These are phyloP conservation scores for Cercospora sesami DNA, from an alignment of 2,329 filamentous ascomycete species.

Conservation along the genomic window DNA sequence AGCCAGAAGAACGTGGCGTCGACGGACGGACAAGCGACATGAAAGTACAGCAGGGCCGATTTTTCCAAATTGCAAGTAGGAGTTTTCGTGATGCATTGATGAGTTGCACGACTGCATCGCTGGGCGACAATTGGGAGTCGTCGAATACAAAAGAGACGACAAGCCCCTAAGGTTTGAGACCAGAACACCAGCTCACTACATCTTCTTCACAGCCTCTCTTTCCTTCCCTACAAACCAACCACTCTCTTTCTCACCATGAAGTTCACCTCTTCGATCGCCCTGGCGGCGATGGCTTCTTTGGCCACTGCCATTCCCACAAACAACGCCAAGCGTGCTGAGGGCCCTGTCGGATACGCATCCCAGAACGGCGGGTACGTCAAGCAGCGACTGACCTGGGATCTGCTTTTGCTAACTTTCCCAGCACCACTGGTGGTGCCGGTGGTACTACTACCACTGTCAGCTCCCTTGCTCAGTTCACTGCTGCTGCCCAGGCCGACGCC, in stretches of 20 bases:
- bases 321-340: constrained; percentile 15
- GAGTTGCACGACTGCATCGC: background rate
- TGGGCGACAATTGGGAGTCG: background rate
- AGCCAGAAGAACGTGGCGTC: background rate
- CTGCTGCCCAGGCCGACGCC: constrained; percentile 38
- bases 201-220: background rate
- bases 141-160: background rate
- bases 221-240: constrained; percentile 6
- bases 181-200: background rate
- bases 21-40: constrained; percentile 6
- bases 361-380: constrained; percentile 31
- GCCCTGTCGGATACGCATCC: constrained; percentile 32
- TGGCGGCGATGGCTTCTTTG: constrained; percentile 31
- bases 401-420: background rate
- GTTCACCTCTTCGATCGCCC: constrained; percentile 26
- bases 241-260: constrained; percentile 22
- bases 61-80: background rate
- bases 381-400: background rate
- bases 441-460: constrained; percentile 50
- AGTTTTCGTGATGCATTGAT: background rate
- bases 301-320: constrained; percentile 26
- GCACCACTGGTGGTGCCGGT: constrained; percentile 51
- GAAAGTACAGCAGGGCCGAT: background rate
- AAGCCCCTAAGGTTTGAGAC: background rate
- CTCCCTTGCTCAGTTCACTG: constrained; percentile 45